phyloP scores from a whole-genome alignment of 2,329 filamentous ascomycete species.

The Macrophomina tecta region DNA sequence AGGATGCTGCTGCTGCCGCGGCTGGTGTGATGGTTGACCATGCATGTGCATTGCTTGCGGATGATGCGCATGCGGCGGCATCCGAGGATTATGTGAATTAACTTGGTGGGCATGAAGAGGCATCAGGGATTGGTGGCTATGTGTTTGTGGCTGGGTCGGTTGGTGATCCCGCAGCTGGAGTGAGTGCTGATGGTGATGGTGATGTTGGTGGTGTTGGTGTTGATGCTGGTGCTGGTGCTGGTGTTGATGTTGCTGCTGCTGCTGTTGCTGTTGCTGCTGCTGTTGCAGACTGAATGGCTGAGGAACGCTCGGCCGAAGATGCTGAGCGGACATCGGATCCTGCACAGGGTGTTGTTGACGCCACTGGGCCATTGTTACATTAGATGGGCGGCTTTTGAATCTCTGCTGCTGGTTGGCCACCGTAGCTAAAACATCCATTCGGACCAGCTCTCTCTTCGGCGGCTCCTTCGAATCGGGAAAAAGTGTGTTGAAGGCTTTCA shows the following conservation, averaged over 20 bases:
- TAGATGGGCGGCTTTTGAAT: slow-evolving; percentile 16
- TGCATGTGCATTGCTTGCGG: slow-evolving; percentile 2
- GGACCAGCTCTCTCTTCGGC: slow-evolving; percentile 22
- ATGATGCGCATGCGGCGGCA: not conserved
- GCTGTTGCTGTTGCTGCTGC: not conserved
- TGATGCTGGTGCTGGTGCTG: not conserved
- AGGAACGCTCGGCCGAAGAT: slow-evolving; percentile 14
- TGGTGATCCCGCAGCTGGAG: not conserved
- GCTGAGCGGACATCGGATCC: slow-evolving; percentile 18
- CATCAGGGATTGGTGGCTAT: slow-evolving; percentile 1
- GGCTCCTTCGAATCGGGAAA: slow-evolving; percentile 25
- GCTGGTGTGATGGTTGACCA: slow-evolving; percentile 8
- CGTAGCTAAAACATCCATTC: slow-evolving; percentile 16
- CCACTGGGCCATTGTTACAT: slow-evolving; percentile 17
- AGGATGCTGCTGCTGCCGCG: slow-evolving; percentile 1
- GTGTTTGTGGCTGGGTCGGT: not conserved
- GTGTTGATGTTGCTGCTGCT: not conserved
- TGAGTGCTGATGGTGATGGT: not conserved
- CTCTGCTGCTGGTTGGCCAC: slow-evolving; percentile 24
- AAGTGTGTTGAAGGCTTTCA: slow-evolving; percentile 18
- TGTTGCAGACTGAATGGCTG: slow-evolving; percentile 18
- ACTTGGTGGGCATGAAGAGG: slow-evolving; percentile 15
- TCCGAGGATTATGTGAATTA: not conserved
- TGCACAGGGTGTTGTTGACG: slow-evolving; percentile 20
- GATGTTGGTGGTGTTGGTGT: not conserved